Conservation (phyloP, 1,139 yeast genomes). For the Martiniozyma asiatica region DNA sequence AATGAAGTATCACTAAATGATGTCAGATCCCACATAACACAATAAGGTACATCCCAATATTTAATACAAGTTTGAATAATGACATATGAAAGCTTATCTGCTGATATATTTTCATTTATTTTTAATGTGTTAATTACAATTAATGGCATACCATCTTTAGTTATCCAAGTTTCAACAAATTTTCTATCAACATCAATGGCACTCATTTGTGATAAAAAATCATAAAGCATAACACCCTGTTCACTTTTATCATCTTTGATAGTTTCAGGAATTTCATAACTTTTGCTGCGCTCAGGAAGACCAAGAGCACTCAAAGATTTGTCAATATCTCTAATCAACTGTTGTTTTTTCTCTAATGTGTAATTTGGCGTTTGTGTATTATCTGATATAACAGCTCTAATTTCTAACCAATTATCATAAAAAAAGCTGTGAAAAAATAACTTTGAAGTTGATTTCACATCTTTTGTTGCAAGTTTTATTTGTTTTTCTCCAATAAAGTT, state of each 20-base stretch:
- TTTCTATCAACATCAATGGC: conserved; percentile 37
- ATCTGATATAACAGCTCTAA: conserved; percentile 27
- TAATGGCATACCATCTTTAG: conserved; percentile 64
- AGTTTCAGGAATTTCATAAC: conserved; percentile 42
- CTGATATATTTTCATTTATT: conserved; percentile 32
- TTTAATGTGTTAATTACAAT: conserved; percentile 41
- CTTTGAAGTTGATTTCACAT: too few species aligned
- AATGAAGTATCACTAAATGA: conserved; percentile 31
- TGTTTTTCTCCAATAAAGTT: background rate
- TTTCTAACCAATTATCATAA: conserved; percentile 46
- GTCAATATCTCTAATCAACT: conserved; percentile 13
- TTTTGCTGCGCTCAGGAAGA: conserved; percentile 32
- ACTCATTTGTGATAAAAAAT: conserved; percentile 63
- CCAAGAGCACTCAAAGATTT: conserved; percentile 28
- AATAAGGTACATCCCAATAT: conserved; percentile 61
- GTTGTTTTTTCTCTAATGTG: conserved; percentile 20
- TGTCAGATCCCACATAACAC: conserved; percentile 59
- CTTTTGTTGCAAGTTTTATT: too few species aligned
- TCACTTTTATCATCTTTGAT: conserved; percentile 34
- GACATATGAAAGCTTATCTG: conserved; percentile 47
- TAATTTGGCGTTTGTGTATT: conserved; percentile 6
- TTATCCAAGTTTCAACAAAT: conserved; percentile 51
- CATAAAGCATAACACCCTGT: conserved; percentile 44
- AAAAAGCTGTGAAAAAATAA: conserved; percentile 53
- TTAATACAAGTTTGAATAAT: conserved; percentile 58